Conservation (phyloP, 495 filamentous ascomycete genomes). For the Copromyces sp. region DNA sequence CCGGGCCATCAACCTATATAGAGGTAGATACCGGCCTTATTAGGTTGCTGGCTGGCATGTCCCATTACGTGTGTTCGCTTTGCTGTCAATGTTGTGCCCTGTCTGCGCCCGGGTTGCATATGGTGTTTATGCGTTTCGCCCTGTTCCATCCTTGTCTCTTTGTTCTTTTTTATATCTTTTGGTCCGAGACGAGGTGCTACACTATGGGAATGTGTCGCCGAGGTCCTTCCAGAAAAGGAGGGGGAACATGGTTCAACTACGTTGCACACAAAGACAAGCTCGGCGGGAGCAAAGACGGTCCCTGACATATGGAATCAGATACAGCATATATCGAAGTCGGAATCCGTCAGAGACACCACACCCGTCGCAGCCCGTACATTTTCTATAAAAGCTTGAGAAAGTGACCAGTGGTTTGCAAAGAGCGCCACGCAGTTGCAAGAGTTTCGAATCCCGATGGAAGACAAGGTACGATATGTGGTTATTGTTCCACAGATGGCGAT, state of each 20-base stretch:
- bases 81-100: neutral
- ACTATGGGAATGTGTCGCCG: neutral
- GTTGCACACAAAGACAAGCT: neutral
- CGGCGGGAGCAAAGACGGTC: neutral
- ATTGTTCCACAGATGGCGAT: neutral
- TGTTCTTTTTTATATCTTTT: neutral
- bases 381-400: neutral
- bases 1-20: neutral
- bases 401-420: neutral
- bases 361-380: neutral
- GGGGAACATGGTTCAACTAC: neutral
- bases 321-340: neutral
- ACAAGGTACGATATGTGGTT: neutral
- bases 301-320: neutral
- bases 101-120: neutral
- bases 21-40: neutral
- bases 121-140: neutral
- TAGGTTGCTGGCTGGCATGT: neutral
- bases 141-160: neutral
- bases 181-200: neutral
- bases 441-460: neutral
- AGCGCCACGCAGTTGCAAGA: neutral
- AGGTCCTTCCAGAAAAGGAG: neutral
- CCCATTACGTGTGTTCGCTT: neutral
- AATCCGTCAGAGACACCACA: neutral